Percentiles rank a stretch among this genome's conserved stretches.
These are phyloP conservation scores for Yamadazyma sp. DNA, from an alignment of 805 yeast genomes.

Conservation along the genomic window DNA sequence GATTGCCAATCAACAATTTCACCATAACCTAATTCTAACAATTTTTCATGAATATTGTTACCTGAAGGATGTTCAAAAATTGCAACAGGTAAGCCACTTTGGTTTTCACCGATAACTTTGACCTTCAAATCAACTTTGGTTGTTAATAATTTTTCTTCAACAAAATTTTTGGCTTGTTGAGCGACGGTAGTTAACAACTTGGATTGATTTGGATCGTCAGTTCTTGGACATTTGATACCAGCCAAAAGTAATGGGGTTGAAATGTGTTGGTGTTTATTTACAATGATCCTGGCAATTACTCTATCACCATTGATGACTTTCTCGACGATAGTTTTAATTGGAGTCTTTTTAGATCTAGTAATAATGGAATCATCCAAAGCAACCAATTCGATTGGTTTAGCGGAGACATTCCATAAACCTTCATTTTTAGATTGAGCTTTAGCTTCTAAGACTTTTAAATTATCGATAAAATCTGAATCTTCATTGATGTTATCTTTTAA, in stretches of 20 bases:
- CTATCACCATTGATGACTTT: slow-evolving; percentile 78
- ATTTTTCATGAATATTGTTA: slow-evolving; percentile 60
- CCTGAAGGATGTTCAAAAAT: slow-evolving; percentile 72
- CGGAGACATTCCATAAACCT: slow-evolving; percentile 52
- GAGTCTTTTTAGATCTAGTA: slow-evolving; percentile 34
- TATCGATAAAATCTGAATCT: slow-evolving; percentile 36
- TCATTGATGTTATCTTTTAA: slow-evolving; percentile 51
- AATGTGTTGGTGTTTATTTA: slow-evolving; percentile 49
- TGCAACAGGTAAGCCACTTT: slow-evolving; percentile 60
- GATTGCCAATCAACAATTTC: slow-evolving; percentile 82
- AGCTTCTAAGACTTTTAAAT: slow-evolving; percentile 41
- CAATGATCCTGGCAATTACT: slow-evolving; percentile 55
- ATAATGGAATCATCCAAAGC: slow-evolving; percentile 30
- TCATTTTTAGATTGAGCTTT: slow-evolving; percentile 47
- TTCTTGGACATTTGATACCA: slow-evolving; percentile 71
- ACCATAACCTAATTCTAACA: slow-evolving; percentile 69
- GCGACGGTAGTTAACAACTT: slow-evolving; percentile 37
- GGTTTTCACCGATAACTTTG: slow-evolving; percentile 56
- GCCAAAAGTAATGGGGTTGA: slow-evolving; percentile 64
- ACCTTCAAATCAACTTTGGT: slow-evolving; percentile 53
- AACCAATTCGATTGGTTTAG: slow-evolving; percentile 18
- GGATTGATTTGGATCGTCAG: slow-evolving; percentile 44
- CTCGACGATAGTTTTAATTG: slow-evolving; percentile 63
- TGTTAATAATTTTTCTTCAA: slow-evolving; percentile 61
- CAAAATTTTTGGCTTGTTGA: slow-evolving; percentile 61